A percentile compares a stretch with the other conserved stretches of the same genome.
These are phyloP conservation scores for Juncus inflexus DNA, from an alignment of 176 grass and related monocot species.

Conservation along the genomic window DNA sequence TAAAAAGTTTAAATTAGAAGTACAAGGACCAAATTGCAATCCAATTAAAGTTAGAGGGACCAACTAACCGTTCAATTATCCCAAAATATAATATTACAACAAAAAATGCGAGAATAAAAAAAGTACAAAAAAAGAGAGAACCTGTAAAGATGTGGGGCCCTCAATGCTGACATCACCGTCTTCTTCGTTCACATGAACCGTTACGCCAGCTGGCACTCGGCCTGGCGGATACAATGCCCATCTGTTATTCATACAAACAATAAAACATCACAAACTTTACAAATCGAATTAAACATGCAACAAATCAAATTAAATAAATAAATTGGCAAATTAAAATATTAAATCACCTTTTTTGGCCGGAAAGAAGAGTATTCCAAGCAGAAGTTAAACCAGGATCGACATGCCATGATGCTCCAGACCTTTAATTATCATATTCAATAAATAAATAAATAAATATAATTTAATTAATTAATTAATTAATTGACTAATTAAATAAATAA, in stretches of 20 bases:
- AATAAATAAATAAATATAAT: too few species aligned
- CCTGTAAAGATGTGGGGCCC: constrained; percentile 88
- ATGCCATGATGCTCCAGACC: constrained; percentile 97
- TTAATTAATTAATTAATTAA: too few species aligned
- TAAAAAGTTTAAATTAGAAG: too few species aligned
- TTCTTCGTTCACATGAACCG: constrained; percentile 89
- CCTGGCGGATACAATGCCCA: constrained; percentile 98
- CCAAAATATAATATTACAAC: too few species aligned
- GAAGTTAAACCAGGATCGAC: constrained; percentile 91
- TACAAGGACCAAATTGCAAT: too few species aligned
- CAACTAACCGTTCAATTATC: too few species aligned
- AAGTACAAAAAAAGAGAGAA: constrained; percentile 20
- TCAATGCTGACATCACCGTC: constrained; percentile 93
- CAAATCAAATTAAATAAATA: not conserved
- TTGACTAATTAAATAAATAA: too few species aligned
- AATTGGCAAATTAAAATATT: not conserved
- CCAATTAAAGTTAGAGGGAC: too few species aligned
- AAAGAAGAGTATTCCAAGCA: constrained; percentile 98
- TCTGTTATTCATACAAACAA: constrained; percentile 44
- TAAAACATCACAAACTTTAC: not conserved
- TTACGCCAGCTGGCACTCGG: constrained; percentile 90
- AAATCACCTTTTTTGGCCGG: constrained; percentile 76
- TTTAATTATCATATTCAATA: too few species aligned
- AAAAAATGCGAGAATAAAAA: not conserved
- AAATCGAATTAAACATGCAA: constrained; percentile 17